Base-by-base conservation (phyloP, 202 grass and related monocot species). In the Zizania palustris region DNA sequence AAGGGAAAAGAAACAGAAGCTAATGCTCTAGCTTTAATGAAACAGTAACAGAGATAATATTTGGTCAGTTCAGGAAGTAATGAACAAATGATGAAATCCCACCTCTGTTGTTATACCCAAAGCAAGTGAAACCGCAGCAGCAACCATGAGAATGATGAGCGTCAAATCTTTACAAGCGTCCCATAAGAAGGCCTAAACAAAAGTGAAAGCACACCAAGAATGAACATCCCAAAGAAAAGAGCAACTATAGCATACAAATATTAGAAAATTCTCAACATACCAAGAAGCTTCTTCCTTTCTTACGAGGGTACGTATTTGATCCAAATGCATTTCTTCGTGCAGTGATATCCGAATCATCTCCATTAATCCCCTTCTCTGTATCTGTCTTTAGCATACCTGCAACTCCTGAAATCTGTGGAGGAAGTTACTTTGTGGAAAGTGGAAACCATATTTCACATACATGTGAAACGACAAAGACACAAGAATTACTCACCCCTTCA, bases 21-120 rank as follows among this genome's bases (percentile, higher is more conserved):
- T 45, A 62, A 54, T 21, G 38, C 16, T 28, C 35, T 60, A 76
- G 38, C 20, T 68, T 58, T 36, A 58, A 16, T 74, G 4, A 59
- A 21, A 79, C 13, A 6, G 10, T 60, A 76, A 45, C 7, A 64
- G 3, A 80, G 37, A 50, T 43, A 0, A 36, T 71, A 67, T 51
- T 59, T 67, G 21, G 11, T 53, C 7, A 46, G 28, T 42, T 40
- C 8, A 60, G 8, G 7, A 63, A 7, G 9, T 12, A 28, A 63
- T 18, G 19, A 74, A 80, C 4, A 6, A 12, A 65, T 79, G 40
- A 57, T 74, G 50, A 42, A 19, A 63, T 58, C 59, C 46, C 74
- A 95, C 96, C 96, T 99, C 96, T 45, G 96, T 95, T 56, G 69
- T 84, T 76, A 99, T 99, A 81, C 92, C 96, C 82, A 99, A 88